Conservation (phyloP, 176 grass and related monocot species). For the Leersia perrieri region DNA sequence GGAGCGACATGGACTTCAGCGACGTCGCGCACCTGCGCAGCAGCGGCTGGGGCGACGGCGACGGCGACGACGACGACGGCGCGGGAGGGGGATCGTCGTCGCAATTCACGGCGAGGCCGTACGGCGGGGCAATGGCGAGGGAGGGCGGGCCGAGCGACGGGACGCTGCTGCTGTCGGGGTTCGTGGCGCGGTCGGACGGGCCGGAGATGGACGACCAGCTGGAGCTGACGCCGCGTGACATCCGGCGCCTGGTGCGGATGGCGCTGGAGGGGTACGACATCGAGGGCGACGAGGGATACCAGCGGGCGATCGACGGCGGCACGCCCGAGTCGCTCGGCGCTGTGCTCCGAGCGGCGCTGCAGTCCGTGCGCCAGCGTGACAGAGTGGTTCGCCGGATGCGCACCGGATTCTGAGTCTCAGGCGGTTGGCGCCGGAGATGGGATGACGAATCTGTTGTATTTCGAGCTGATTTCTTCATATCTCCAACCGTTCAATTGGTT, state of each 20-base stretch:
- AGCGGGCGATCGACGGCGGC: not conserved
- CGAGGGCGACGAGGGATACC: constrained; percentile 29
- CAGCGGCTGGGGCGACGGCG: not conserved
- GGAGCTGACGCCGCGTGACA: constrained; percentile 16
- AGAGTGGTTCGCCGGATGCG: not conserved
- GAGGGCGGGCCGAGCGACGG: not conserved
- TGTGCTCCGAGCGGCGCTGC: constrained; percentile 16
- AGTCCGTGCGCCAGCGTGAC: not conserved
- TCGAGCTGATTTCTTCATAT: too few relatives aligned
- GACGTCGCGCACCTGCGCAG: too few relatives aligned
- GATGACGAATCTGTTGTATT: not conserved
- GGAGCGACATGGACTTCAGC: constrained; percentile 31
- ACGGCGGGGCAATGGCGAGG: not conserved
- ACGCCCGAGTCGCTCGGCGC: not conserved
- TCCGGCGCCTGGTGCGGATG: not conserved
- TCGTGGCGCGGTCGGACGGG: constrained; percentile 7
- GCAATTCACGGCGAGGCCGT: constrained; percentile 12
- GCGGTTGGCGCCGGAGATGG: too few relatives aligned
- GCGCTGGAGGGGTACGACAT: not conserved
- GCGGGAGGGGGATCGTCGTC: too few relatives aligned
- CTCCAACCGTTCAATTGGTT: too few relatives aligned
- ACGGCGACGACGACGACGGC: not conserved
- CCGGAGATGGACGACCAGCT: constrained; percentile 8
- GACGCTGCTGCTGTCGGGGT: not conserved
- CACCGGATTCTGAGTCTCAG: constrained; percentile 8